These are phyloP conservation scores for Penicillium riverlandense DNA, from an alignment of 495 filamentous ascomycete species.

Conservation along the genomic window DNA sequence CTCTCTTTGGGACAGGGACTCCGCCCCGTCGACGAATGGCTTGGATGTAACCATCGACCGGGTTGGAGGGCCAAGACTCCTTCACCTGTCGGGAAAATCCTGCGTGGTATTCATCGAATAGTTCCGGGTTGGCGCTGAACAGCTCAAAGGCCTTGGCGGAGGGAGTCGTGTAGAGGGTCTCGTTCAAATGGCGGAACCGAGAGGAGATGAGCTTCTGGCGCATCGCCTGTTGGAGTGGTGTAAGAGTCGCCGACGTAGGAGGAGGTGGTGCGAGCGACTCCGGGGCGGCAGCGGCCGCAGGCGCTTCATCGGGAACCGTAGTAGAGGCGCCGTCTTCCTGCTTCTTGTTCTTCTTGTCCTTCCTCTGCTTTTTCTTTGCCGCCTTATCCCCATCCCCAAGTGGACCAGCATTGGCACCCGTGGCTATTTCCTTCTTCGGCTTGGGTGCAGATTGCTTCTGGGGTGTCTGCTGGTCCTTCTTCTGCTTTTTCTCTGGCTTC, in stretches of 20 bases:
- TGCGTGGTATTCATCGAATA: conserved; percentile 90
- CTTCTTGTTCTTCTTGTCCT: conserved; percentile 31
- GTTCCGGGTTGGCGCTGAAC: conserved; percentile 73
- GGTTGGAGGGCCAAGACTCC: conserved; percentile 91
- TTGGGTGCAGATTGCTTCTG: conserved; percentile 15
- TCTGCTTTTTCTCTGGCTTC: conserved; percentile 41
- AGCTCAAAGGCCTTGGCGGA: conserved; percentile 70
- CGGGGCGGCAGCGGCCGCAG: conserved; percentile 11
- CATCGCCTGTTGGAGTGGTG: conserved; percentile 89
- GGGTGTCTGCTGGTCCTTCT: conserved; percentile 22
- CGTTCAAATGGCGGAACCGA: conserved; percentile 94
- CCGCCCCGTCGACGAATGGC: conserved; percentile 54
- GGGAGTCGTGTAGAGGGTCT: conserved; percentile 88
- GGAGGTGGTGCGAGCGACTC: conserved; percentile 25
- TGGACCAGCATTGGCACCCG: conserved; percentile 12
- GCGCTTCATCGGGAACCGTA: conserved; percentile 8
- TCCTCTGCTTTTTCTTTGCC: conserved; percentile 25
- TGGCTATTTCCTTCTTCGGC: conserved; percentile 14
- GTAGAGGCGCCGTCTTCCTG: conserved; percentile 15
- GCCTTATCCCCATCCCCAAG: conserved; percentile 14
- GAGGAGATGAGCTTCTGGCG: conserved; percentile 85
- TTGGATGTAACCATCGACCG: conserved; percentile 73
- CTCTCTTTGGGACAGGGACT: conserved; percentile 27
- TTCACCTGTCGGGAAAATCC: conserved; percentile 90
- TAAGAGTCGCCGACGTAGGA: conserved; percentile 51